Evolutionary conservation across 305 asterid species (phyloP).

Genomic region (Fraxinus angustifolia): DNA sequence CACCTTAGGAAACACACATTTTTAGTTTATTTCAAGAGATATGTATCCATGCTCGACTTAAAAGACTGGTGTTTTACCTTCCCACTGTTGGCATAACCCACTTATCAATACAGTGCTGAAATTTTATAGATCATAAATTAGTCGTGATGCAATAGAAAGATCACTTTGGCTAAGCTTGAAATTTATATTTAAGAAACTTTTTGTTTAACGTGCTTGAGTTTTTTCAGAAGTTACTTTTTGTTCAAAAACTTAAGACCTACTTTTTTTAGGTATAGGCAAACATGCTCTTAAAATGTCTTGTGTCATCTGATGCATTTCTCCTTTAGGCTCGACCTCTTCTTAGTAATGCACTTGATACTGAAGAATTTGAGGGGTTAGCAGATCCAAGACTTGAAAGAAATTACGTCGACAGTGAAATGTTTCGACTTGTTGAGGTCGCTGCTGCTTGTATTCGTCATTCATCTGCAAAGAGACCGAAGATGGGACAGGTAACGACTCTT

Average conservation of each 20-base stretch:
- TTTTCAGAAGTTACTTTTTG: neutral
- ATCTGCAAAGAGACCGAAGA: slow-evolving; percentile 69
- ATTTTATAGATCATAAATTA: neutral
- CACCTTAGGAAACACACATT: neutral
- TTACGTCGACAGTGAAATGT: slow-evolving; percentile 55
- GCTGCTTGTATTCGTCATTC: slow-evolving; percentile 88
- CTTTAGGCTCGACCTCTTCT: slow-evolving; percentile 85
- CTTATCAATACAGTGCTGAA: neutral
- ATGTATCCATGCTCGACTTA: neutral
- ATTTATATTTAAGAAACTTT: neutral
- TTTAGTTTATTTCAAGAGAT: neutral
- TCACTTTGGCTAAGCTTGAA: neutral
- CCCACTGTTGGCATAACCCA: neutral
- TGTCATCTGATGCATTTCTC: slow-evolving; percentile 6
- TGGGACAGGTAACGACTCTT: slow-evolving; percentile 68
- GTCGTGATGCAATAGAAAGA: neutral
- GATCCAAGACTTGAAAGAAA: slow-evolving; percentile 69
- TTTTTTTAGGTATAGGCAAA: neutral
- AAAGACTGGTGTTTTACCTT: neutral
- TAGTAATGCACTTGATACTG: slow-evolving; percentile 50
- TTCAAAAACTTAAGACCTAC: neutral
- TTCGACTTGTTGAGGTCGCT: slow-evolving; percentile 75
- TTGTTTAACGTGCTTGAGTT: neutral
- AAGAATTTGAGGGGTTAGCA: slow-evolving; percentile 45
- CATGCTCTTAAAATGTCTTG: neutral